Evolutionary conservation across 495 filamentous ascomycete genomes (phyloP).

Genomic region (Paragyromitra xinjiangensis): DNA sequence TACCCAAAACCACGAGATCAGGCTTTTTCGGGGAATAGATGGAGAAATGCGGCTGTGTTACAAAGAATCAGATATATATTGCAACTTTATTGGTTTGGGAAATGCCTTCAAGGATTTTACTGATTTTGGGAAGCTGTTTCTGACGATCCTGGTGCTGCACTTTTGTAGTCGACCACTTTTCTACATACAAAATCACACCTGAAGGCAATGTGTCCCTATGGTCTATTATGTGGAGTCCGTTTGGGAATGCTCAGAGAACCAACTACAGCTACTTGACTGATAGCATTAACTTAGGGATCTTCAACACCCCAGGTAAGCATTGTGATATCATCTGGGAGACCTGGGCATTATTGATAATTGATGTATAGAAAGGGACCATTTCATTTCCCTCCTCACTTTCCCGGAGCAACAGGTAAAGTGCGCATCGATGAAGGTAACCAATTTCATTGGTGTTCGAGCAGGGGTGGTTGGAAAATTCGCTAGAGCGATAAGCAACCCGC

Average conservation of each 20-base stretch:
- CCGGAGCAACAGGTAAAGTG: constrained; percentile 14
- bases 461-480: constrained; percentile 19
- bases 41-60: constrained; percentile 11
- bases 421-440: constrained; percentile 26
- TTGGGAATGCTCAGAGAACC: neutral
- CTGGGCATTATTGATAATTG: neutral
- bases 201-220: constrained; percentile 27
- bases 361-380: constrained; percentile 19
- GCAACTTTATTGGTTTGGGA: constrained; percentile 34
- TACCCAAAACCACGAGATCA: constrained; percentile 11
- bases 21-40: constrained; percentile 17
- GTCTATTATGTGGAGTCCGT: constrained; percentile 34
- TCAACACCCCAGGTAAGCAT: neutral
- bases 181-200: constrained; percentile 18
- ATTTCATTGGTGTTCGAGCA: constrained; percentile 16
- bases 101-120: neutral
- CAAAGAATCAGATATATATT: constrained; percentile 37
- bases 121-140: neutral
- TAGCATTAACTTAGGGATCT: constrained; percentile 30
- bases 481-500: neutral
- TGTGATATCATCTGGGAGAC: neutral
- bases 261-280: constrained; percentile 18
- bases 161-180: constrained; percentile 5
- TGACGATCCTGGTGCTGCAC: neutral
- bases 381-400: constrained; percentile 7